phyloP scores from a whole-genome alignment of 768 basidiomycete species.

The Mycena venus region DNA sequence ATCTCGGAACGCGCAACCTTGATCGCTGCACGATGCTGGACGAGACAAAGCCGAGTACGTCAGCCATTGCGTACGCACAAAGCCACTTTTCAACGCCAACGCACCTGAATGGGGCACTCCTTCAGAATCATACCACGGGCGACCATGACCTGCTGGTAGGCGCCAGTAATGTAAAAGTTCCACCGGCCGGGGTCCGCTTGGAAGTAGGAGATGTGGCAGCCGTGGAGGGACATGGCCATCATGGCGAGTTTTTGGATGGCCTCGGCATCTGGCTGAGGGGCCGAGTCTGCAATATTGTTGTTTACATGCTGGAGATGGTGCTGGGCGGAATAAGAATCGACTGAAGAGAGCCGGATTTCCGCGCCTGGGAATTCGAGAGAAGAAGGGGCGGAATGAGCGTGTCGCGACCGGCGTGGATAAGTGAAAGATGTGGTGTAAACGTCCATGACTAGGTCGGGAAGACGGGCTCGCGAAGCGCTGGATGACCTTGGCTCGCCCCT shows the following conservation, averaged over 20 bases:
- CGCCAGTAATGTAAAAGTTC: conserved; percentile 93
- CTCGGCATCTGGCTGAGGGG: conserved; percentile 69
- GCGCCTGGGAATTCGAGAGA: conserved; percentile 71
- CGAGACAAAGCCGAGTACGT: conserved; percentile 23
- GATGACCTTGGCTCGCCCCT: conserved; percentile 21
- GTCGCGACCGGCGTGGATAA: conserved; percentile 86
- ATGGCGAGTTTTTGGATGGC: conserved; percentile 84
- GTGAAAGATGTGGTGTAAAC: conserved; percentile 96
- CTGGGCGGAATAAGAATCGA: conserved; percentile 53
- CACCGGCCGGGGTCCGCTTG: conserved; percentile 79
- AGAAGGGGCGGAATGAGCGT: conserved; percentile 72
- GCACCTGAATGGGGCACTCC: conserved; percentile 89
- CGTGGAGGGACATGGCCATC: conserved; percentile 84
- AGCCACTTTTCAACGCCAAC: conserved; percentile 29
- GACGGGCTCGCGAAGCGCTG: conserved; percentile 17
- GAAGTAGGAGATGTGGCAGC: conserved; percentile 83
- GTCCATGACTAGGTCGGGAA: conserved; percentile 73
- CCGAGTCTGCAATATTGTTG: conserved; percentile 52
- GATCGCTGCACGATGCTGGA: conserved; percentile 86
- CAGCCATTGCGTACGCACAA: conserved; percentile 31
- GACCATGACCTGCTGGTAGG: conserved; percentile 93
- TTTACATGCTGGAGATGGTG: conserved; percentile 57
- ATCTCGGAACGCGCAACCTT: conserved; percentile 94
- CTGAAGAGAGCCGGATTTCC: conserved; percentile 61
- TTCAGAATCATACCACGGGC: conserved; percentile 91